These are phyloP conservation scores for Guadua angustifolia DNA, from an alignment of 176 grass and related monocot genomes.

Conservation along the genomic window DNA sequence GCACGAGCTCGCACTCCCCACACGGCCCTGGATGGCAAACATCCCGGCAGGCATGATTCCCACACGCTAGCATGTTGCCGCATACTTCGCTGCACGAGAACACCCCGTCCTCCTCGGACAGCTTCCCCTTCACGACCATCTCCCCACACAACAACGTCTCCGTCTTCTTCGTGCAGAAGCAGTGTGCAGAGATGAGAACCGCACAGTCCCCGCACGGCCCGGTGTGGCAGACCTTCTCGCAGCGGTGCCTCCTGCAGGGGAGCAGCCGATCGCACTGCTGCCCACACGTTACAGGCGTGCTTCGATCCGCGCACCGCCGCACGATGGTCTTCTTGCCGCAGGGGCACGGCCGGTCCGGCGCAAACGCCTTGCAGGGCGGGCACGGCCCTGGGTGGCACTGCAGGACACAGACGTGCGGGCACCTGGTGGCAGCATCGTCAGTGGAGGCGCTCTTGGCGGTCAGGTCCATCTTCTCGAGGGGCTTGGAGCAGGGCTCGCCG, in stretches of 20 bases:
- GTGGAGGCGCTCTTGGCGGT: slow-evolving; percentile 11
- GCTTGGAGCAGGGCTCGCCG: slow-evolving; percentile 77
- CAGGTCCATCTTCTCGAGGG: slow-evolving; percentile 50
- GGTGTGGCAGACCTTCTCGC: slow-evolving; percentile 78
- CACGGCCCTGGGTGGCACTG: slow-evolving; percentile 93
- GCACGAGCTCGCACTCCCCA: slow-evolving; percentile 68
- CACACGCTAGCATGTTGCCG: slow-evolving; percentile 55
- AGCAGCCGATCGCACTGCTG: slow-evolving; percentile 62
- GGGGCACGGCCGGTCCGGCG: slow-evolving; percentile 64
- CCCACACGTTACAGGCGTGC: slow-evolving; percentile 69
- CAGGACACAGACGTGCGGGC: slow-evolving; percentile 86
- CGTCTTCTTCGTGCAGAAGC: slow-evolving; percentile 78
- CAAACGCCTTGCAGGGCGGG: slow-evolving; percentile 94
- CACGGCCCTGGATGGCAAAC: slow-evolving; percentile 82
- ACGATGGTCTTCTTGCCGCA: slow-evolving; percentile 79
- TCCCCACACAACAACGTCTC: slow-evolving; percentile 79
- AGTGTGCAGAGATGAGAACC: slow-evolving; percentile 54
- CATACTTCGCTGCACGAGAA: slow-evolving; percentile 74
- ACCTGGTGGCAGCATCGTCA: slow-evolving; percentile 40
- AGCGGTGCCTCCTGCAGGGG: slow-evolving; percentile 66
- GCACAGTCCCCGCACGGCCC: slow-evolving; percentile 67
- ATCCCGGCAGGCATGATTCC: slow-evolving; percentile 72
- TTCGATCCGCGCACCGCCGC: slow-evolving; percentile 71
- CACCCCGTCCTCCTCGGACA: slow-evolving; percentile 56
- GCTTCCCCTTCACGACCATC: slow-evolving; percentile 65